Evolutionary conservation across 1,284 basidiomycete genomes (phyloP).

Genomic region (Leccinum fuscescens): DNA sequence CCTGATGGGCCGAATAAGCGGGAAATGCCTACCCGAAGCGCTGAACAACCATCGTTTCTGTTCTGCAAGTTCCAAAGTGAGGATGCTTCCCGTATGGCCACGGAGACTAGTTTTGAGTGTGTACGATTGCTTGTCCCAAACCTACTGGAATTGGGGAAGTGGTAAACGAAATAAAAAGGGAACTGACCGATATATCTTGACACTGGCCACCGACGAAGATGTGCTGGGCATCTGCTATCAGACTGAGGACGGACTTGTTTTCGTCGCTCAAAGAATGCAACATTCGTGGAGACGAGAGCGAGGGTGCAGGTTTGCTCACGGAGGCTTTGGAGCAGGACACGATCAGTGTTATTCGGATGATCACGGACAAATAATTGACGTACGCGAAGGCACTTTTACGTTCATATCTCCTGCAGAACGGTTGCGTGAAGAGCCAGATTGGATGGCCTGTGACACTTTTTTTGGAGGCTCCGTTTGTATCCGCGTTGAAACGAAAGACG

Average conservation of each 20-base stretch:
- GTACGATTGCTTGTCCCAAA: conserved; percentile 78
- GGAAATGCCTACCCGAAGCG: conserved; percentile 59
- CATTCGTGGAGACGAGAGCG: conserved; percentile 44
- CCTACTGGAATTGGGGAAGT: conserved; percentile 43
- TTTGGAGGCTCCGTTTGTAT: conserved; percentile 1
- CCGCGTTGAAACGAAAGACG: not conserved
- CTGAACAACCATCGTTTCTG: conserved; percentile 86
- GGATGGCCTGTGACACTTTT: not conserved
- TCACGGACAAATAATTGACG: conserved; percentile 10
- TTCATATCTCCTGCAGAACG: conserved; percentile 4
- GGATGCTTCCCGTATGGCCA: conserved; percentile 85
- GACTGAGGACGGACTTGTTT: conserved; percentile 69
- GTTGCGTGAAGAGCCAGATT: conserved; percentile 6
- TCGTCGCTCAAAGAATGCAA: conserved; percentile 70
- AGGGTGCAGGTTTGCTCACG: conserved; percentile 51
- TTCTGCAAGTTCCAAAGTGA: conserved; percentile 77
- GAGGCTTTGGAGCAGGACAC: conserved; percentile 45
- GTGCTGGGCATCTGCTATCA: conserved; percentile 69
- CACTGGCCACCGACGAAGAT: conserved; percentile 87
- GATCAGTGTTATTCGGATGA: not conserved
- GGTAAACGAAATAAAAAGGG: not conserved
- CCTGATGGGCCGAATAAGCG: conserved; percentile 1
- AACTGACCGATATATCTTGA: conserved; percentile 52
- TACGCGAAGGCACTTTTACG: conserved; percentile 27
- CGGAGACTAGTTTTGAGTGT: conserved; percentile 69